These are phyloP conservation scores for Hansfordia pulvinata DNA, from an alignment of 2,329 filamentous ascomycete genomes.

Conservation along the genomic window DNA sequence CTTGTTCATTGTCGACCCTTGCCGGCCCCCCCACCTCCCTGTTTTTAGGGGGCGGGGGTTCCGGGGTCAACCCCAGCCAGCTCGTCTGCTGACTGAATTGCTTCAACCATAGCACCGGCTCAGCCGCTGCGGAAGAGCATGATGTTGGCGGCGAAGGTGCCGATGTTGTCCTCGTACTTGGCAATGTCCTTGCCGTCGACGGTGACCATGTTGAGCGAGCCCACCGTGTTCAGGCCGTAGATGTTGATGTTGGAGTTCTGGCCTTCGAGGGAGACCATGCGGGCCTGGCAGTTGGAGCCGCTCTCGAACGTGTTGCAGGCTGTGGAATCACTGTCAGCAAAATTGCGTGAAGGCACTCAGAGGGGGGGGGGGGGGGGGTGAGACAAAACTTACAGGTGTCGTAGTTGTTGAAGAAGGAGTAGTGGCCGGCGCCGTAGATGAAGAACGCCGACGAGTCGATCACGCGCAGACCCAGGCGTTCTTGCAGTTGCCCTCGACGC, in stretches of 20 bases:
- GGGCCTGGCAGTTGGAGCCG: conserved; percentile 23
- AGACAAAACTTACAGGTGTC: conserved; percentile 21
- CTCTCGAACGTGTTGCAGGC: conserved; percentile 20
- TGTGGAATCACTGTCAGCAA: conserved; percentile 2
- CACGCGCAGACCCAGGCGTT: conserved; percentile 45
- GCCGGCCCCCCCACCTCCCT: too few relatives aligned
- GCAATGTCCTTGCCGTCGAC: conserved; percentile 15
- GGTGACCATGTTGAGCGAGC: conserved; percentile 23
- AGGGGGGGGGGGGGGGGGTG: background rate
- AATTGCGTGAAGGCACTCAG: background rate
- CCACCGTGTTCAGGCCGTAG: conserved; percentile 33
- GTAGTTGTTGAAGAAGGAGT: conserved; percentile 47
- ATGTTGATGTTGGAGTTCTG: conserved; percentile 20
- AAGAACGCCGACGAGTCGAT: conserved; percentile 35
- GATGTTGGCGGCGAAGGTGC: conserved; percentile 16
- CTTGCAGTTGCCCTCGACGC: conserved; percentile 22
- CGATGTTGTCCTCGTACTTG: conserved; percentile 16
- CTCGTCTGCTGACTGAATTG: too few relatives aligned
- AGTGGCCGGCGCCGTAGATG: conserved; percentile 46
- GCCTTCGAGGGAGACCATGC: conserved; percentile 24
- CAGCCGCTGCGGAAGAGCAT: conserved; percentile 15
- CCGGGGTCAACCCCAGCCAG: too few relatives aligned
- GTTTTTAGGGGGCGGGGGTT: too few relatives aligned
- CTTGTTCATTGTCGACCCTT: too few relatives aligned
- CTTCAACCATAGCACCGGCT: too few relatives aligned